phyloP scores from a whole-genome alignment of 495 filamentous ascomycete genomes.

The Emericellopsis terricola region DNA sequence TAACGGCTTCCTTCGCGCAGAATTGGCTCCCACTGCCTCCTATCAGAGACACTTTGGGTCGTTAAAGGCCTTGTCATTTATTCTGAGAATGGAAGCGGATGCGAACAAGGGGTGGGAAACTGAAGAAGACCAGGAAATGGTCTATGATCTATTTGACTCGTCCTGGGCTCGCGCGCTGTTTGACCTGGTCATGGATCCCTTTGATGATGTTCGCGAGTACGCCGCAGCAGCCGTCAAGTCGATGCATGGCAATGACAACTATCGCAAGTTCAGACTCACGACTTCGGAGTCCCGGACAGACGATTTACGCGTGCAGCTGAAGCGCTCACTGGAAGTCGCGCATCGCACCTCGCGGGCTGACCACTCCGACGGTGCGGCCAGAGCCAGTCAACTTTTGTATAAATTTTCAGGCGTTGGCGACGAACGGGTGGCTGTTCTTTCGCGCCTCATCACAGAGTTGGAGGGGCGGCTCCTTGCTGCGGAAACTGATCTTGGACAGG shows the following conservation, averaged over 20 bases:
- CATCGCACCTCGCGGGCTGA: constrained; percentile 58
- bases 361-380: constrained; percentile 69
- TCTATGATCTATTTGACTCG: constrained; percentile 13
- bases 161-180: constrained; percentile 46
- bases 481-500: constrained; percentile 36
- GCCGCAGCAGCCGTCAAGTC: constrained; percentile 40
- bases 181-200: constrained; percentile 72
- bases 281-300: constrained; percentile 7
- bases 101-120: constrained; percentile 2
- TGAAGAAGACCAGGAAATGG: constrained; percentile 2
- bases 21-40: constrained; percentile 56
- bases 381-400: constrained; percentile 34
- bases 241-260: constrained; percentile 13
- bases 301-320: constrained; percentile 17
- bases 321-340: constrained; percentile 37
- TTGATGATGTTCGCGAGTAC: constrained; percentile 69
- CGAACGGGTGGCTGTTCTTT: constrained; percentile 23
- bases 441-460: constrained; percentile 26
- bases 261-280: constrained; percentile 2
- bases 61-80: constrained; percentile 41
- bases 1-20: constrained; percentile 44
- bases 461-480: constrained; percentile 38
- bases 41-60: constrained; percentile 80
- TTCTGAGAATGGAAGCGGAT: constrained; percentile 32
- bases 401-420: constrained; percentile 19